Evolutionary conservation across 352 stramenopile genomes (phyloP), one percentile per base, ranked within the genome.

Genomic region (Hyaloperonospora arabidopsidis): DNA sequence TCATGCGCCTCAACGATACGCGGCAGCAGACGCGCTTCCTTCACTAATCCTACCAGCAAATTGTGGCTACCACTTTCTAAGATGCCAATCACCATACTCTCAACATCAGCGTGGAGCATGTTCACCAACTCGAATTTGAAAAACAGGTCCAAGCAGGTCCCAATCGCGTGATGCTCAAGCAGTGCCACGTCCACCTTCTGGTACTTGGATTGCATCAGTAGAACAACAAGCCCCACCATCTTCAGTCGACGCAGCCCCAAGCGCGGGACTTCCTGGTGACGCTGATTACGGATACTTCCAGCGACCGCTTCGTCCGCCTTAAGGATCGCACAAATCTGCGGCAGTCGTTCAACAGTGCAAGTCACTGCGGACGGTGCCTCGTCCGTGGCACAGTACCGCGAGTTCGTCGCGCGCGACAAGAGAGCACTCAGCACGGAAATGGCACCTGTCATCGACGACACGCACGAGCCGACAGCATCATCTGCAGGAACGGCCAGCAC

Each of bases 71-170:
- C 82, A 56, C 75, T 86, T 65, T 90, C 82, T 50, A 94, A 72
- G 45, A 94, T 82, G 17, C 81, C 80, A 34, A 90, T 74, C 23
- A 92, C 69, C 76, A 94, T 88, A 66, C 72, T 89, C 59, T 94
- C 84, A 18, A 94, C 72, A 38, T 94, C 81, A 1, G 84, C 72
- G 48, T 94, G 84, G 0, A 94, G 74, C 78, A 94, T 89, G 64
- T 92, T 94, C 43, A 91, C 81, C 41, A 68, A 86, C 49, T 92
- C 81, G 55, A 94, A 94, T 63, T 84, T 72, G 65, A 94, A 94
- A 54, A 94, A 94, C 52, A 94, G 65, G 48, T 92, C 78, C 50
- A 94, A 49, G 43, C 81, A 92, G 5, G 74, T 72, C 38, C 86
- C 70, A 47, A 92, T 84, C 14, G 70, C 82, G 40, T 89, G 75